Evolutionary conservation across 148 eudicot genomes (phyloP), one percentile per base, ranked within the genome.

Genomic region (Fagopyrum esculentum): DNA sequence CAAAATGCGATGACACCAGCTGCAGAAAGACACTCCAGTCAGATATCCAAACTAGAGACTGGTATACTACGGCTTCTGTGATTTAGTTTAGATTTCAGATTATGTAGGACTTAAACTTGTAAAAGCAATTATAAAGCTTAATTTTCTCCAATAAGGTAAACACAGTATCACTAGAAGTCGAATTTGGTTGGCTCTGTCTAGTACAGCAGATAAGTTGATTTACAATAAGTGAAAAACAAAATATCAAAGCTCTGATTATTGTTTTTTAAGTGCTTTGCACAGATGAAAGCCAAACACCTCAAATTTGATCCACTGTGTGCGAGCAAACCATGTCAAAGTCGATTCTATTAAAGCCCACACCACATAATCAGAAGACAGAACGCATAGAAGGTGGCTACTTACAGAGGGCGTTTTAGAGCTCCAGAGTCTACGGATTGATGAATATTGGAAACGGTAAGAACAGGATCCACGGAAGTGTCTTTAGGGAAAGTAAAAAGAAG

Each of bases 1-100:
- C 74, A 88, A 78, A 78, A 89, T 89, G 61, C 97, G 89, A 85
- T 92, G 87, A 76, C 94, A 89, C 97, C 94, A 89, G 60, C 97
- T 92, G 84, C 76, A 82, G 57, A 78, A 78, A 78, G 48, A 78
- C 63, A 64, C 12, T 55, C 9, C 55, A 60, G 29, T 79, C 48
- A 69, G 54, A 60, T 11, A 74, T 4, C 16, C 2, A 72, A 22
- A 11, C 6, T 47, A 72, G 56, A 72, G 43, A 40, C 12, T 8
- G 35, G 66, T 59, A 11, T 59, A 26, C 0, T 22, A 19, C 30
- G 4, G 10, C n/a, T 10, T 29, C 10, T 63, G 44, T 4, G 16
- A 63, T 29, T 19, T 63, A 45, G 3, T 30, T 30, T 4, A 64
- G 45, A 64, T 64, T 64, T 30, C 45, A 64, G 16, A 30, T 64